Evolutionary conservation across 78 protist species (phyloP), one percentile per base, ranked within the genome.

Genomic region (Creolimax fragrantissima): DNA sequence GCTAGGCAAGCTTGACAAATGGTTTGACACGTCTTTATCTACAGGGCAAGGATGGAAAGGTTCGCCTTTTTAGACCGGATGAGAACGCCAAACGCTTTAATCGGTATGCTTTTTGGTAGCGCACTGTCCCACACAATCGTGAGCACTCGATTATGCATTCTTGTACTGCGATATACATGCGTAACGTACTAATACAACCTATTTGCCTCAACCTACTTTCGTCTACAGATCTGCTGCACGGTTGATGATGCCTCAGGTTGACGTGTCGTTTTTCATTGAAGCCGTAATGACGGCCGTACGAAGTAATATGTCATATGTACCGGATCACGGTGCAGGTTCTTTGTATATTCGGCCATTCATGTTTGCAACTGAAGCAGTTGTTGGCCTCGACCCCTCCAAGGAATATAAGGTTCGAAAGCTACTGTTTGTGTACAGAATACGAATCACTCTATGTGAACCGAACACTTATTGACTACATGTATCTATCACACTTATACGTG

Each of bases 321-420:
- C 92, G 24, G 44, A n/a, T 4, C 32, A 42, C 2, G 92, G 84
- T 4, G 42, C 83, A 6, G 92, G 92, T 58, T 44, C 92, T 11
- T 81, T 90, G 17, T 90, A 90, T 43, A 90, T 90, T 43, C 92
- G 92, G 4, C 92, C 92, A 6, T 66, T 42, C 66, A 6, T 90
- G 92, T 36, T 90, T 45, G 92, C 81, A 7, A 37, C 92, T 32
- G 42, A 41, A 6, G 44, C 84, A 5, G 92, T 5, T 35, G 24
- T 90, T 5, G 89, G 89, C 4, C 83, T 90, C 32, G 7, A n/a
- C 11, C 92, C 92, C 32, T 4, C 92, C 37, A 58, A 11, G 6
- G 67, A 90, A 11, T 90, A 90, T 45, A 5, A 86, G 43, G 35
- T 84, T 35, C 36, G 32, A 32, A 58, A n/a, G n/a, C n/a, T n/a